Evolutionary conservation across 805 yeast species (phyloP).

Genomic region (Pichia membranifaciens): DNA sequence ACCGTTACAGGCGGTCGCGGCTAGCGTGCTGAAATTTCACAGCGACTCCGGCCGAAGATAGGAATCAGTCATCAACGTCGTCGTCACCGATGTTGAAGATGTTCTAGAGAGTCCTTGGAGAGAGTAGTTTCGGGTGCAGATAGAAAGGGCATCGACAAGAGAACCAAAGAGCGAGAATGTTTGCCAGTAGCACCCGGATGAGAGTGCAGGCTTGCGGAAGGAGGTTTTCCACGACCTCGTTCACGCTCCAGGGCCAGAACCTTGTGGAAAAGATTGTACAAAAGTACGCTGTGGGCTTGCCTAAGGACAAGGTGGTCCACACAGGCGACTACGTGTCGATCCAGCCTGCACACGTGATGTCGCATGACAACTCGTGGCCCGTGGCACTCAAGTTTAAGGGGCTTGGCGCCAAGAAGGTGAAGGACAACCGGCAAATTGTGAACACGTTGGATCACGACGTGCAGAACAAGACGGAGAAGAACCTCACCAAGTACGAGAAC

Average conservation of each 20-base stretch:
- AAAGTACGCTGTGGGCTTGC: conserved; percentile 80
- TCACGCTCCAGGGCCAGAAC: conserved; percentile 57
- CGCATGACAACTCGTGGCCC: conserved; percentile 99
- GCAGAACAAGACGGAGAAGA: conserved; percentile 86
- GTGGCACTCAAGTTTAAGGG: conserved; percentile 96
- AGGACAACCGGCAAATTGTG: conserved; percentile 86
- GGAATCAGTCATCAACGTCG: not conserved
- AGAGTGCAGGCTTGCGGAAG: conserved; percentile 9
- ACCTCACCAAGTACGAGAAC: conserved; percentile 79
- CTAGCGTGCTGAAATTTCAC: not conserved
- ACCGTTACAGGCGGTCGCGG: too few relatives aligned
- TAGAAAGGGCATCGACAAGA: too few relatives aligned
- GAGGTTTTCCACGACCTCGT: conserved; percentile 16
- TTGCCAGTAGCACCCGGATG: conserved; percentile 4
- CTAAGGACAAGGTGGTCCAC: conserved; percentile 67
- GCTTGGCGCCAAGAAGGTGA: conserved; percentile 79
- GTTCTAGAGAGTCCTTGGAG: too few relatives aligned
- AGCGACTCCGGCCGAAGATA: not conserved
- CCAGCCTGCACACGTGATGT: conserved; percentile 96
- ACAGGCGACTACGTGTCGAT: conserved; percentile 95
- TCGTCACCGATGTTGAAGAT: too few relatives aligned
- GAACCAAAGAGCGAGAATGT: conserved; percentile 4
- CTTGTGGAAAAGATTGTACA: conserved; percentile 95
- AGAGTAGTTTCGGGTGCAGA: too few relatives aligned
- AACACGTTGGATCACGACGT: conserved; percentile 98